phyloP scores from a whole-genome alignment of 2,329 filamentous ascomycete genomes.

The Nemania serpens region DNA sequence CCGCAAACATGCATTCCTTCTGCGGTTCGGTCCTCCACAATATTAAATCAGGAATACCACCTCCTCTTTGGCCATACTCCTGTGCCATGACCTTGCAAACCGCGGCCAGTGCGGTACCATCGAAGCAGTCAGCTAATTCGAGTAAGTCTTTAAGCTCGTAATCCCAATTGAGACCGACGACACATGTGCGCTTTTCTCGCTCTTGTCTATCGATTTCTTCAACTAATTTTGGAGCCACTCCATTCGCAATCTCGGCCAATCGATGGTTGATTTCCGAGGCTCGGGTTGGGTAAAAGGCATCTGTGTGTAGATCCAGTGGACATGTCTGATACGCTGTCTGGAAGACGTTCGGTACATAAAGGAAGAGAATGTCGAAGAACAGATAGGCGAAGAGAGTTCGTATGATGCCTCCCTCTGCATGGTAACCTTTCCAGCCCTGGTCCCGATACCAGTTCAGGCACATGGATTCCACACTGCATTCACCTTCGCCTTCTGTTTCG shows the following conservation, averaged over 20 bases:
- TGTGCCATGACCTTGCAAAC: conserved; percentile 95
- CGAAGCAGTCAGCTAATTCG: conserved; percentile 79
- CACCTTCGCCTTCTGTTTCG: conserved; percentile 66
- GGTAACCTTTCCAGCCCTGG: conserved; percentile 91
- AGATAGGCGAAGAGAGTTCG: conserved; percentile 90
- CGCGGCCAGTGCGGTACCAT: conserved; percentile 76
- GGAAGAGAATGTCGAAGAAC: conserved; percentile 91
- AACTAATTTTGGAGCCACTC: conserved; percentile 70
- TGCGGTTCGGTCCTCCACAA: conserved; percentile 68
- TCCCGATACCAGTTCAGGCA: conserved; percentile 84
- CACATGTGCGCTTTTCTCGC: conserved; percentile 73
- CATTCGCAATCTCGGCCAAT: conserved; percentile 85
- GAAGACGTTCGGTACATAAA: conserved; percentile 95
- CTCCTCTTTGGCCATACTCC: conserved; percentile 85
- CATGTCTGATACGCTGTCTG: conserved; percentile 95
- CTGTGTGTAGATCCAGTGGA: conserved; percentile 88
- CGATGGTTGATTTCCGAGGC: conserved; percentile 87
- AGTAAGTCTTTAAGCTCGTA: conserved; percentile 78
- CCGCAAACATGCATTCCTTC: conserved; percentile 72
- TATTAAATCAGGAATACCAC: conserved; percentile 90
- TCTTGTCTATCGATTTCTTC: conserved; percentile 70
- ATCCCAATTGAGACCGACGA: conserved; percentile 91
- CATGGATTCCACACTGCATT: conserved; percentile 93
- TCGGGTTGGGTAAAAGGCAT: conserved; percentile 87
- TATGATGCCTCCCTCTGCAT: conserved; percentile 88